Evolutionary conservation across 305 asterid species (phyloP), one percentile per base, ranked within the genome.

Genomic region (Salvia sclarea): DNA sequence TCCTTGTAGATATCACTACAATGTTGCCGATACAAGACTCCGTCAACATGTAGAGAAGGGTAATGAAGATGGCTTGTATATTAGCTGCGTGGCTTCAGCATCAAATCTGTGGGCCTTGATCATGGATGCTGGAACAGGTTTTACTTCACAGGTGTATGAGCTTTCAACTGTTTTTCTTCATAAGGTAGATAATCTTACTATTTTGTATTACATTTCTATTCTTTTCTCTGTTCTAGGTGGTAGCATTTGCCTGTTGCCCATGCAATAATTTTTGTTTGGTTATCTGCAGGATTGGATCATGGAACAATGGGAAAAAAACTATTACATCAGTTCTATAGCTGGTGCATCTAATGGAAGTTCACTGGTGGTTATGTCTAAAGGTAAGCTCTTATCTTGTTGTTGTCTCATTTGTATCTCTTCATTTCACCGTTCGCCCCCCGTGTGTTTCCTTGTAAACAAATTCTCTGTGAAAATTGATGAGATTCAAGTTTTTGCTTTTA

Each of bases 241-340:
- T 37, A 69, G 69, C 65, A 16, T n/a, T 30, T 65, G 14, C 44
- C 43, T 13, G 25, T 24, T 75, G 57, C 57, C 68, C 43, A 33
- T 14, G 28, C 16, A 61, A 31, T 54, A 35, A 28, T 14, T 52
- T 54, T 68, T 28, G 35, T 44, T 4, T 64, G 72, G 22, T 78
- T 76, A 49, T 64, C 56, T 6, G 70, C 82, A 94, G 99, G 99
- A 94, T 72, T 94, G 99, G 99, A 94, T 94, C 66, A 91, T 94
- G 99, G 99, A 94, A 82, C 96, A 94, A 69, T 94, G 99, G 99
- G 98, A 94, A 77, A 89, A 87, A 78, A 94, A 91, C 72, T 94
- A 73, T 80, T 94, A 94, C 84, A 94, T 94, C 70, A 94, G 99
- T 79, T 85, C 99, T 31, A 91, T 94, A 68, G 96, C 99, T 79